Evolutionary conservation across 2,329 filamentous ascomycete genomes (phyloP).

Genomic region (Thermothelomyces thermophilus): DNA sequence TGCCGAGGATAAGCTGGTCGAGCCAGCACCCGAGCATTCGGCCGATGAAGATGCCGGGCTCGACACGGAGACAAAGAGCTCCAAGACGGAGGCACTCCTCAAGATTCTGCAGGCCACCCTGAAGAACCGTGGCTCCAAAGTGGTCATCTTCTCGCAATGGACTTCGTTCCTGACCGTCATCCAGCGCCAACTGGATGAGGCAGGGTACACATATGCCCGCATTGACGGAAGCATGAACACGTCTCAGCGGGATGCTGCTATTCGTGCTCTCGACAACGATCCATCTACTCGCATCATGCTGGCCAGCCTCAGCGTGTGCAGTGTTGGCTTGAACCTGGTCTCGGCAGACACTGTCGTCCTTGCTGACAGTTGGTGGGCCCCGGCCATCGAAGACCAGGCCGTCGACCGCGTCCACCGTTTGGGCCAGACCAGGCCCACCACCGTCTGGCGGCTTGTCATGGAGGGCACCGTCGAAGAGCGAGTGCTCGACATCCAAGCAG

Average conservation of each 20-base stretch:
- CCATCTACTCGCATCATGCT: conserved; percentile 67
- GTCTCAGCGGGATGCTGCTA: conserved; percentile 61
- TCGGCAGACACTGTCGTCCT: conserved; percentile 81
- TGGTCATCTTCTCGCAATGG: conserved; percentile 73
- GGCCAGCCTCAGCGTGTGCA: conserved; percentile 74
- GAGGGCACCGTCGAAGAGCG: conserved; percentile 74
- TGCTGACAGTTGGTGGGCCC: conserved; percentile 83
- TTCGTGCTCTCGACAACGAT: conserved; percentile 61
- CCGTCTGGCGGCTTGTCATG: conserved; percentile 75
- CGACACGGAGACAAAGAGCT: conserved; percentile 62
- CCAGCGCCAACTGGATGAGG: conserved; percentile 56
- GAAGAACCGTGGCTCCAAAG: conserved; percentile 57
- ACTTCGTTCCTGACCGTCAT: conserved; percentile 67
- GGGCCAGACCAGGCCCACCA: conserved; percentile 72
- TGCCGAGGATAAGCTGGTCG: conserved; percentile 52
- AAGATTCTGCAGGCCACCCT: conserved; percentile 67
- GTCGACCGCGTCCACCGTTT: conserved; percentile 82
- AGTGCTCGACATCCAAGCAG: conserved; percentile 69
- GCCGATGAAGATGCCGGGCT: conserved; percentile 41
- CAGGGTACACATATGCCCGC: conserved; percentile 58
- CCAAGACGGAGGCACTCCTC: conserved; percentile 74
- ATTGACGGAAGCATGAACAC: conserved; percentile 78
- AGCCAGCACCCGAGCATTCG: conserved; percentile 53
- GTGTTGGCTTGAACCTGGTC: conserved; percentile 79
- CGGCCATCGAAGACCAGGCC: conserved; percentile 87